Conservation (phyloP, 2,329 filamentous ascomycete genomes). For the Westerdykella sp. region DNA sequence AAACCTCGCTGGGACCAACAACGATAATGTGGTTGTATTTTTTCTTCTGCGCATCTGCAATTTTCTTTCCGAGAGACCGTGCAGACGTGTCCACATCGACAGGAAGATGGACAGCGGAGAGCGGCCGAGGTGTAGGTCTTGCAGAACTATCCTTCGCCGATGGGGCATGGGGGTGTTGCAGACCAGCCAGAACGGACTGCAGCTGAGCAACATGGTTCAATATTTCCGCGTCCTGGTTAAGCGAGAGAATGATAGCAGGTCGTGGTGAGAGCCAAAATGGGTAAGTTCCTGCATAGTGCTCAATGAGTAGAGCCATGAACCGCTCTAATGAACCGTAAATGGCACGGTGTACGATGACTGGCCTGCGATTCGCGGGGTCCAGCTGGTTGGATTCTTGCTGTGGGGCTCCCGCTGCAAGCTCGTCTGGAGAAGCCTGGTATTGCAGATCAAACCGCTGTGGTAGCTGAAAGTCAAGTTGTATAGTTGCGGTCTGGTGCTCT, state of each 20-base stretch:
- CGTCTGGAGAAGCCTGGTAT: conserved; percentile 64
- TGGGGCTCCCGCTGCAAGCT: conserved; percentile 51
- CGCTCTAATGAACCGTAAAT: conserved; percentile 80
- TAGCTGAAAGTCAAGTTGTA: conserved; percentile 85
- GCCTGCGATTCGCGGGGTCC: conserved; percentile 36
- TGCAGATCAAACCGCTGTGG: conserved; percentile 73
- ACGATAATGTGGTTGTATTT: conserved; percentile 70
- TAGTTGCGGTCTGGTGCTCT: conserved; percentile 81
- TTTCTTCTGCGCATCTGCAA: conserved; percentile 63
- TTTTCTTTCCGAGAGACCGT: conserved; percentile 60
- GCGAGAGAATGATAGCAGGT: conserved; percentile 67
- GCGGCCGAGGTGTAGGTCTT: conserved; percentile 36
- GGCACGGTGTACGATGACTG: conserved; percentile 79
- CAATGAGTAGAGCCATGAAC: conserved; percentile 77
- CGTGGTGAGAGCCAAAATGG: conserved; percentile 84
- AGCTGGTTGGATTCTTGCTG: conserved; percentile 35
- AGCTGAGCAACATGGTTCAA: conserved; percentile 45
- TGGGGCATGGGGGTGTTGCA: conserved; percentile 12
- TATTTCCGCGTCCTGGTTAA: conserved; percentile 57
- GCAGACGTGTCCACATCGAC: conserved; percentile 65
- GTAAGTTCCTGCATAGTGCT: conserved; percentile 71
- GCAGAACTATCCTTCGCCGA: conserved; percentile 9
- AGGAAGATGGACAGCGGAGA: conserved; percentile 55
- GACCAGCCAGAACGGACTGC: conserved; percentile 25
- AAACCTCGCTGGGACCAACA: conserved; percentile 48